A percentile compares a stretch with the other conserved stretches of the same genome.
Conservation (phyloP, 306 rosid species). For the Fragaria iinumae region DNA sequence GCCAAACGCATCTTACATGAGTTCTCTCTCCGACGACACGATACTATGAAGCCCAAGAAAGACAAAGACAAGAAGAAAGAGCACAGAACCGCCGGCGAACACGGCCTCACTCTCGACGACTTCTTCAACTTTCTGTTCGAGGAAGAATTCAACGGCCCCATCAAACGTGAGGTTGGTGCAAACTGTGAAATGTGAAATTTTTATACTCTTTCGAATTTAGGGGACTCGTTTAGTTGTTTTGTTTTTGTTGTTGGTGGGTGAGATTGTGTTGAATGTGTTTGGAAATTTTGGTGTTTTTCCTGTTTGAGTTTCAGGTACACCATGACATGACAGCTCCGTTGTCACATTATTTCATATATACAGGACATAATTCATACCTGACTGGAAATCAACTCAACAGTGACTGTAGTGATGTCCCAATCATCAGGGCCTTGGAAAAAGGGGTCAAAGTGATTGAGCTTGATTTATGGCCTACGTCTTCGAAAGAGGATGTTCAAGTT, state of each 20-base stretch:
- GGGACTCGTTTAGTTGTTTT: background rate
- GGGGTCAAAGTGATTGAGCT: constrained; percentile 86
- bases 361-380: constrained; percentile 96
- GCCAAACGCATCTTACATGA: constrained; percentile 35
- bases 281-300: background rate
- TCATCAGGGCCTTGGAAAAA: constrained; percentile 60
- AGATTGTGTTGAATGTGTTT: background rate
- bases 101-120: constrained; percentile 46
- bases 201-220: no score
- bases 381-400: constrained; percentile 97
- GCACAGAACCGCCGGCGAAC: background rate
- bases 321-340: constrained; percentile 90
- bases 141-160: constrained; percentile 56
- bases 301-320: constrained; percentile 61
- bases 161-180: constrained; percentile 46
- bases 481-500: constrained; percentile 63
- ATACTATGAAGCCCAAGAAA: background rate
- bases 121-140: constrained; percentile 55
- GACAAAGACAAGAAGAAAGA: background rate
- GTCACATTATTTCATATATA: constrained; percentile 93
- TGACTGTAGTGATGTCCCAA: constrained; percentile 79
- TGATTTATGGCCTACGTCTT: constrained; percentile 88
- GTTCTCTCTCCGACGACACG: constrained; percentile 30
- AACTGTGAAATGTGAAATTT: no score
- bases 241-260: background rate